Base-by-base conservation (phyloP, 1,284 basidiomycete species). In the Ustilago nuda region DNA sequence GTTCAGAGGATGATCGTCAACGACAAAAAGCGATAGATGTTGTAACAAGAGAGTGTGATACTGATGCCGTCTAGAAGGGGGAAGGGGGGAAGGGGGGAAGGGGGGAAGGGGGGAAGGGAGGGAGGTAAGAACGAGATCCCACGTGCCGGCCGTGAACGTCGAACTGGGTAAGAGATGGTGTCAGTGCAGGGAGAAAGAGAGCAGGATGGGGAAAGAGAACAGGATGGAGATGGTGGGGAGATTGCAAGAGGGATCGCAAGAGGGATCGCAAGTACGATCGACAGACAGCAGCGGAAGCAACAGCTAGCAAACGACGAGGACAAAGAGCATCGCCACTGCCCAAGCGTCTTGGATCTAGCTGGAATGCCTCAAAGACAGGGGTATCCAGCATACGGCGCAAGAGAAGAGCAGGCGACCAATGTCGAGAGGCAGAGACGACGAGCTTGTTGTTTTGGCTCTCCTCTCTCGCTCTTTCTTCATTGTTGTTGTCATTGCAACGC, bases 131-230 rank as follows among this genome's bases (percentile, higher is more conserved):
- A 9, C 15, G 54, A 45, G 6, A 32, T 67, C 19, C 23, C 57
- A 64, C 65, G 65, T 67, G 64, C 70, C 65, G 15, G 70, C 64
- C 70, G 70, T 67, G 70, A 45, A 61, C 39, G 41, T 67, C 58
- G 56, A 72, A 54, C 51, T 50, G 35, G 53, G 2, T 27, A 50
- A 50, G 53, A 23, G n/a, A 36, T 48, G 52, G 36, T 46, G 53
- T 19, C n/a, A 41, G 46, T 35, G 45, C 48, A 53, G 53, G 45
- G 43, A 50, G 30, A 8, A 32, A 51, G n/a, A 39, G 23, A 19
- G 15, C 13, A 30, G 39, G 43, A 23, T 27, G 2, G 23, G 3
- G 23, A 51, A 27, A 32, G 27, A 30, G 27, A 27, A 11, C 5
- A 9, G 37, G 41, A 30, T 19, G 33, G 35, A 35, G n/a, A 56